Percentiles rank a stretch among this genome's conserved stretches.
These are phyloP conservation scores for Ampelomyces quisqualis DNA, from an alignment of 2,329 filamentous ascomycete genomes.

Conservation along the genomic window DNA sequence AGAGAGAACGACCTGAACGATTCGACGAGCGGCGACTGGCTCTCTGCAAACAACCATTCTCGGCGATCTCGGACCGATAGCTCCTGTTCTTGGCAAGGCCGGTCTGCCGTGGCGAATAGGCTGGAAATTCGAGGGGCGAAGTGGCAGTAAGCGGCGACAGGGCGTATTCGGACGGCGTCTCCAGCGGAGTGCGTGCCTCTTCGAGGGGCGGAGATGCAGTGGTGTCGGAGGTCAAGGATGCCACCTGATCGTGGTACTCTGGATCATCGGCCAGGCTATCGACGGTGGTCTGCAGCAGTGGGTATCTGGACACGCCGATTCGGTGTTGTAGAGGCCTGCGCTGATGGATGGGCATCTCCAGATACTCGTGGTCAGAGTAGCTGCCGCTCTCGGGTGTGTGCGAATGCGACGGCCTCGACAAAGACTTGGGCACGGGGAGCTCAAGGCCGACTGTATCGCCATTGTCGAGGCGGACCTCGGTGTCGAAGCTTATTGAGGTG, in stretches of 20 bases:
- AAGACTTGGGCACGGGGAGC: conserved; percentile 40
- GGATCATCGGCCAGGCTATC: conserved; percentile 31
- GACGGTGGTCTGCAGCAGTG: conserved; percentile 40
- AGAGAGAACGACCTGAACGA: conserved; percentile 50
- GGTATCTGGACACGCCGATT: conserved; percentile 33
- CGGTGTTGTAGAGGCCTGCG: conserved; percentile 27
- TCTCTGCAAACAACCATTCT: conserved; percentile 39
- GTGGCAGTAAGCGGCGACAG: conserved; percentile 38
- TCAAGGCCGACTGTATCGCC: conserved; percentile 43
- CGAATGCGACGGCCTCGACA: conserved; percentile 19
- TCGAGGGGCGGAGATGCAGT: conserved; percentile 44
- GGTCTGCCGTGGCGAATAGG: conserved; percentile 28
- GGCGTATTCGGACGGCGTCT: conserved; percentile 36
- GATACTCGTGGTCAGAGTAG: conserved; percentile 37
- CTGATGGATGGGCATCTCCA: conserved; percentile 32
- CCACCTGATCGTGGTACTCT: conserved; percentile 40
- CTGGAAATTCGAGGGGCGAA: conserved; percentile 42
- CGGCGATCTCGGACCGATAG: conserved; percentile 35
- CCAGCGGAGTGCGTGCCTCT: conserved; percentile 43
- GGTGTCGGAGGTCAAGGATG: conserved; percentile 47
- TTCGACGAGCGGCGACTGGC: conserved; percentile 46
- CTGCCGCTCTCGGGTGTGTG: conserved; percentile 31
- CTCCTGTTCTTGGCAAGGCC: conserved; percentile 35
- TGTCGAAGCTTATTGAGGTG: conserved; percentile 46
- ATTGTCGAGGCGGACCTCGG: conserved; percentile 44